Evolutionary conservation across 1,139 yeast species (phyloP), one percentile per base, ranked within the genome.

Genomic region (Starmera stellimalicola): DNA sequence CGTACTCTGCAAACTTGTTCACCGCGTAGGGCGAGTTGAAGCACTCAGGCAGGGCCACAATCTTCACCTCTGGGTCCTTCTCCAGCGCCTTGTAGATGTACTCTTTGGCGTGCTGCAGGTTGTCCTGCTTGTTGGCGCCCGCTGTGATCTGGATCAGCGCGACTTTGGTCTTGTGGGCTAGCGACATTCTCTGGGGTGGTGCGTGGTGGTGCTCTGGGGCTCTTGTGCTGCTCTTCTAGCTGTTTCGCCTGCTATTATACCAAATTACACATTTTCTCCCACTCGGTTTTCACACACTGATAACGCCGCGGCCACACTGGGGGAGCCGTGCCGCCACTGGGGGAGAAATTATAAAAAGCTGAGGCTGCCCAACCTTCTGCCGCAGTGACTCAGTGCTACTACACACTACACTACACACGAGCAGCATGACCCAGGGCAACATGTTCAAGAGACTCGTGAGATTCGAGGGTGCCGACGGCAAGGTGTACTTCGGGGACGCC

Each of bases 1-100:
- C 87, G 54, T 88, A 88, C 41, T 82, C 75, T 9, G 83, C 72
- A 58, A 91, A 91, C 41, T 88, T 81, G 39, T 76, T 75, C 16
- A 85, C 95, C 0, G 94, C 79, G 51, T 91, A 91, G 3, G 97
- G 97, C 1, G 95, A 82, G 57, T 91, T 88, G 72, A 88, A 91
- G 60, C 96, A 87, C 61, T 91, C 97, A 5, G 68, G 68, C 9
- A 62, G 43, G 5, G 62, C 62, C 8, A 62, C 58, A 37, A 77
- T 58, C 43, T 79, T 81, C 16, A 77, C 65, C 28, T 63, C 60
- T 23, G 39, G 32, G 17, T 42, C 45, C 12, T 36, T 31, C 12
- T 26, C 12, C 3, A 63, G 54, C 3, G 88, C 88, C 37, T 70
- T 72, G 26, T 63, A 60, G 33, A 79, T 71, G 45, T 58, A 73